Evolutionary conservation across 2,329 filamentous ascomycete species (phyloP).

Genomic region (Metarhizium anisopliae): DNA sequence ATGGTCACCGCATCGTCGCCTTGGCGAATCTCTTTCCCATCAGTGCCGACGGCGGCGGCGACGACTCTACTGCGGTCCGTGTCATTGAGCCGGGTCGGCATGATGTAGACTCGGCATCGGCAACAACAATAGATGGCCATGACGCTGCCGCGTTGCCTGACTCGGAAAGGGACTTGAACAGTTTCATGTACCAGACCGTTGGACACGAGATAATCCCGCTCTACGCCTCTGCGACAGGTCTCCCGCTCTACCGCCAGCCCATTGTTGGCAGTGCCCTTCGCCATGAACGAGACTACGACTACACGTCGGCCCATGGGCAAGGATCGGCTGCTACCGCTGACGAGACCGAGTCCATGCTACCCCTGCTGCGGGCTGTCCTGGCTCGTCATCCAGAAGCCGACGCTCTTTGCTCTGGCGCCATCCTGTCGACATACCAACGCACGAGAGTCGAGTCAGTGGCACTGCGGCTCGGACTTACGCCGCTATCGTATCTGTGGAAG

Average conservation of each 20-base stretch:
- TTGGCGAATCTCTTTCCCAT: conserved; percentile 76
- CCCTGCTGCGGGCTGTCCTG: conserved; percentile 61
- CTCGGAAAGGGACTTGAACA: conserved; percentile 60
- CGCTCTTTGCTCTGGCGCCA: conserved; percentile 83
- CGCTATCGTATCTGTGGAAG: conserved; percentile 88
- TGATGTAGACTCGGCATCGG: not conserved
- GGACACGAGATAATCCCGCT: conserved; percentile 81
- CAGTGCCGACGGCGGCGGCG: not conserved
- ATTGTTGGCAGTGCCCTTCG: conserved; percentile 67
- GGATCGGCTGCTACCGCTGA: conserved; percentile 37
- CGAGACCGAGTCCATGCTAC: conserved; percentile 81
- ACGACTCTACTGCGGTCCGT: conserved; percentile 1
- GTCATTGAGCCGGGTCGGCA: conserved; percentile 12
- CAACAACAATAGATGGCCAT: not conserved
- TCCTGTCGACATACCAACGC: conserved; percentile 90
- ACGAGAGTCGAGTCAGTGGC: conserved; percentile 93
- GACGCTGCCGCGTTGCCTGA: not conserved
- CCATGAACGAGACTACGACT: conserved; percentile 60
- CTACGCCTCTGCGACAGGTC: conserved; percentile 66
- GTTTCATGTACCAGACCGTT: conserved; percentile 99
- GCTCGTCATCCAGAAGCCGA: conserved; percentile 68
- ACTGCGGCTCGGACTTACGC: conserved; percentile 68
- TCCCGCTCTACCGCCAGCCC: conserved; percentile 75
- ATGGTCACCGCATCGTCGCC: conserved; percentile 79
- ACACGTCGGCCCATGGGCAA: conserved; percentile 12